Evolutionary conservation across 495 filamentous ascomycete genomes (phyloP).

Genomic region (Echria macrotheca): DNA sequence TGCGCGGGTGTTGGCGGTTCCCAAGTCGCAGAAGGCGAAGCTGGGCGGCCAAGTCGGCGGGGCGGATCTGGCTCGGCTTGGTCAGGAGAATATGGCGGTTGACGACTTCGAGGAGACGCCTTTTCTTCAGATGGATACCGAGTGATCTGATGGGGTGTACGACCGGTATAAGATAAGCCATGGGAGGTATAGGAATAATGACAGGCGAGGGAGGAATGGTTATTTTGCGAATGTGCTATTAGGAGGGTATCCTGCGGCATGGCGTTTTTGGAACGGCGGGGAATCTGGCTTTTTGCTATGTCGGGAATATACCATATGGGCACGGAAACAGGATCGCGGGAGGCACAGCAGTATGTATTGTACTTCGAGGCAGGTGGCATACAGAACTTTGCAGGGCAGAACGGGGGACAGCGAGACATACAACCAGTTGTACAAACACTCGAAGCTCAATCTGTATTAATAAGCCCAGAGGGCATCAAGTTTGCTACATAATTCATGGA

Average conservation of each 20-base stretch:
- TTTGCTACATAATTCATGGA: too few species aligned
- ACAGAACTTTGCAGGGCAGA: neutral
- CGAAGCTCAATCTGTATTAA: too few species aligned
- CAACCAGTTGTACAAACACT: neutral
- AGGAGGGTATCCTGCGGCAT: too few species aligned
- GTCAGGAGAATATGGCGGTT: slow-evolving; percentile 35
- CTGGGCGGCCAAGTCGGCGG: slow-evolving; percentile 7
- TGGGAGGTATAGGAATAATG: too few species aligned
- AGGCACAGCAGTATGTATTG: too few species aligned
- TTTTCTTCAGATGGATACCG: slow-evolving; percentile 39
- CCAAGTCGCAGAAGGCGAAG: slow-evolving; percentile 22
- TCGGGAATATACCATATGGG: slow-evolving; percentile 1
- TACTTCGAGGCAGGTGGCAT: neutral
- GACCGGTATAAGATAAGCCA: too few species aligned
- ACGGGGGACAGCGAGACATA: neutral
- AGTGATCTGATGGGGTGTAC: slow-evolving; percentile 4
- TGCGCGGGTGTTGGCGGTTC: slow-evolving; percentile 36
- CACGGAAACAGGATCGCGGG: neutral
- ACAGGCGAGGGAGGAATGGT: too few species aligned
- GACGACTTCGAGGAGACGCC: slow-evolving; percentile 50
- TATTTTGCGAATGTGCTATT: too few species aligned
- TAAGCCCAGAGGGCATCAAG: too few species aligned
- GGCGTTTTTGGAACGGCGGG: too few species aligned
- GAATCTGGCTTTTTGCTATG: too few species aligned
- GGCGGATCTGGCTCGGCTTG: too few species aligned